Percentiles rank a stretch among this genome's conserved stretches.
Evolutionary conservation across 805 yeast genomes (phyloP).

Genomic region (Kodamaea hsintzibuensis): DNA sequence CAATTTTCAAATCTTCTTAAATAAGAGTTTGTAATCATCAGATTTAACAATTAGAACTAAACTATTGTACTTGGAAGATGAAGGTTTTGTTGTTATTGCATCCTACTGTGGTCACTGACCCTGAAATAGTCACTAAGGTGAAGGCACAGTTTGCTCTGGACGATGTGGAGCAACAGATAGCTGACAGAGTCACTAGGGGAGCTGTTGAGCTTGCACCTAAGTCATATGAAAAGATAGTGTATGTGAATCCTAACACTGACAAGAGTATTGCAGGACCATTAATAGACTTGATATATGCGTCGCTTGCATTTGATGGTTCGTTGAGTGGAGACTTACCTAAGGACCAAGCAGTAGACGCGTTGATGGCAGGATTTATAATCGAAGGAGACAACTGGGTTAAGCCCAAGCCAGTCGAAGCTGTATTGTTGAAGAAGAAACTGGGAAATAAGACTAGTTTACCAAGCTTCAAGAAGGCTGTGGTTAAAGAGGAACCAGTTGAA

Average conservation of each 20-base stretch:
- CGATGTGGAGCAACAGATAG: slow-evolving; percentile 47
- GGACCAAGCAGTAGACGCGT: slow-evolving; percentile 57
- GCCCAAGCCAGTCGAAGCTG: slow-evolving; percentile 40
- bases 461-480: slow-evolving; percentile 17
- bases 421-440: slow-evolving; percentile 32
- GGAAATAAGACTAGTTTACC: slow-evolving; percentile 14
- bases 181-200: slow-evolving; percentile 56
- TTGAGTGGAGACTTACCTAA: slow-evolving; percentile 55
- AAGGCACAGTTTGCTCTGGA: slow-evolving; percentile 32
- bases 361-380: slow-evolving; percentile 64
- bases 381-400: slow-evolving; percentile 54
- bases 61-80: slow-evolving; percentile 6
- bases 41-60: neutral
- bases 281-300: slow-evolving; percentile 37
- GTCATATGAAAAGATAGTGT: slow-evolving; percentile 47
- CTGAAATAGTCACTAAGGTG: slow-evolving; percentile 41
- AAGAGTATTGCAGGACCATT: slow-evolving; percentile 47
- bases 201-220: slow-evolving; percentile 38
- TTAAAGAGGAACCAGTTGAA: neutral
- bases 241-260: slow-evolving; percentile 55
- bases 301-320: slow-evolving; percentile 46
- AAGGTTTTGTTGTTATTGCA: slow-evolving; percentile 53
- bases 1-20: neutral
- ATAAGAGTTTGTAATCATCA: neutral
- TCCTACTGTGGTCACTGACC: slow-evolving; percentile 65